These are phyloP conservation scores for Lasiodiplodia citricola DNA, from an alignment of 2,329 filamentous ascomycete species.

Conservation along the genomic window DNA sequence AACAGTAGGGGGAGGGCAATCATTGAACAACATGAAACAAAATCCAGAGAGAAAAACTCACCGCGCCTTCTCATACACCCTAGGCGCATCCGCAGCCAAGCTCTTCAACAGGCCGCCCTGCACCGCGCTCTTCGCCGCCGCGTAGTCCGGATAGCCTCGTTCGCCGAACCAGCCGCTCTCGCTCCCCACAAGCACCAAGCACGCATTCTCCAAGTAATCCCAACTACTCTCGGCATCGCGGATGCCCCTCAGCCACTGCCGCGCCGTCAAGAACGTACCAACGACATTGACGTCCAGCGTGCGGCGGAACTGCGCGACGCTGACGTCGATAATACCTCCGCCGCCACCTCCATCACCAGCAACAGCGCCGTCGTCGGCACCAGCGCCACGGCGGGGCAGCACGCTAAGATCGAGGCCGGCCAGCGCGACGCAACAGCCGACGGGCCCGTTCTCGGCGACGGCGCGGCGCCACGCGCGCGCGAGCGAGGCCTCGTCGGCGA, in stretches of 20 bases:
- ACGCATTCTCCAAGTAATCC: slow-evolving; percentile 40
- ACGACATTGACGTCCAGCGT: slow-evolving; percentile 52
- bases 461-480: slow-evolving; percentile 43
- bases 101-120: slow-evolving; percentile 51
- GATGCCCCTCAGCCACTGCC: slow-evolving; percentile 50
- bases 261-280: slow-evolving; percentile 44
- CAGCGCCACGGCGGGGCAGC: slow-evolving; percentile 39
- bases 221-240: slow-evolving; percentile 30
- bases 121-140: slow-evolving; percentile 53
- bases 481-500: slow-evolving; percentile 41
- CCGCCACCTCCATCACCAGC: neutral
- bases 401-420: slow-evolving; percentile 53
- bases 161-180: slow-evolving; percentile 54
- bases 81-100: slow-evolving; percentile 48
- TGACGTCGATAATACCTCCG: slow-evolving; percentile 48
- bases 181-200: slow-evolving; percentile 52
- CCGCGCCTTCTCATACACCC: slow-evolving; percentile 42
- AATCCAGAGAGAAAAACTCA: neutral
- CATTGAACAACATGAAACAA: neutral
- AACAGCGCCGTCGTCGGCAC: neutral
- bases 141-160: slow-evolving; percentile 51
- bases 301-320: slow-evolving; percentile 45
- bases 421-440: slow-evolving; percentile 50
- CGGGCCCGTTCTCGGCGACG: slow-evolving; percentile 40
- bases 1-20: neutral